Percentiles rank a stretch among this genome's conserved stretches.
These are phyloP conservation scores for Climacium dendroides DNA, from an alignment of 225 moss, liverwort and hornwort species.

Conservation along the genomic window DNA sequence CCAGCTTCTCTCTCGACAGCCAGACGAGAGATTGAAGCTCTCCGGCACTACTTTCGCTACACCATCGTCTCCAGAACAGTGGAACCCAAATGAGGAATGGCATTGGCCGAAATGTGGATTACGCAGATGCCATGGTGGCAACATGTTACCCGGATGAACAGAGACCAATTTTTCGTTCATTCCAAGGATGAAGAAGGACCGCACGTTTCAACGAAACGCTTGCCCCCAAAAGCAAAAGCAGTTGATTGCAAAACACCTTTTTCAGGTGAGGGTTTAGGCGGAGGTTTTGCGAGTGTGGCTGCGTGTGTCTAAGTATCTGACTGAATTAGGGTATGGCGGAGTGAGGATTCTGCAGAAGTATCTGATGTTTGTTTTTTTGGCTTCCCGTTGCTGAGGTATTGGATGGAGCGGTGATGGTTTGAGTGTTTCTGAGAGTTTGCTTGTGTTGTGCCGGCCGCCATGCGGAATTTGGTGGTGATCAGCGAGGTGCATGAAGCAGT, in stretches of 20 bases:
- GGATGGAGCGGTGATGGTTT: not conserved
- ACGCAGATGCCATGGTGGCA: conserved; percentile 16
- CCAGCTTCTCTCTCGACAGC: not conserved
- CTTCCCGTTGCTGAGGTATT: not conserved
- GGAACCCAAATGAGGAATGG: not conserved
- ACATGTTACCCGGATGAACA: not conserved
- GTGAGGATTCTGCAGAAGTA: not conserved
- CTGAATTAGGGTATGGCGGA: not conserved
- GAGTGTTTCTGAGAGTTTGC: not conserved
- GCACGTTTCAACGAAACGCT: not conserved
- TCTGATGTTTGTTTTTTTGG: not conserved
- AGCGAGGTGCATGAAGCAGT: conserved; percentile 39
- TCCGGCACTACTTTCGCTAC: not conserved
- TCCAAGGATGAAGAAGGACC: not conserved
- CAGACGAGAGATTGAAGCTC: not conserved
- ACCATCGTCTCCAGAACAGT: not conserved
- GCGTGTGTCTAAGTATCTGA: not conserved
- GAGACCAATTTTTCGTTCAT: not conserved
- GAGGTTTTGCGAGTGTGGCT: not conserved
- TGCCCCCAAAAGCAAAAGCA: not conserved
- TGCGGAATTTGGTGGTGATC: conserved; percentile 55
- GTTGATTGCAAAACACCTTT: not conserved
- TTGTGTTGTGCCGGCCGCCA: not conserved
- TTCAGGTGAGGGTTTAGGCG: not conserved
- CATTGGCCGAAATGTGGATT: conserved; percentile 22